phyloP scores from a whole-genome alignment of 306 rosid genomes.

The Lotus japonicus region DNA sequence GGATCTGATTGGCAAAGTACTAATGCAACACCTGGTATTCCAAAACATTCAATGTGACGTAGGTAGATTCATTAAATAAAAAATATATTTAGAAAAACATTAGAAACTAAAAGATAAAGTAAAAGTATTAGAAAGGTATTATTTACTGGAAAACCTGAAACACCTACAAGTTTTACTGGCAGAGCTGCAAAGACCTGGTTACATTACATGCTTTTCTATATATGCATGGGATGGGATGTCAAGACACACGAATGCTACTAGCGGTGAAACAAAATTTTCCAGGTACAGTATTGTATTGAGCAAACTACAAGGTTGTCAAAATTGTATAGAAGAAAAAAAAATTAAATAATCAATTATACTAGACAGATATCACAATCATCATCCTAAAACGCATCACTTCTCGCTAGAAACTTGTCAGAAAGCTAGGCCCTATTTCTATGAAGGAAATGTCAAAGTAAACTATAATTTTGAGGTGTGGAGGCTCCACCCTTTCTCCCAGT shows the following conservation, averaged over 20 bases:
- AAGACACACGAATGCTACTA: neutral
- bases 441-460: neutral
- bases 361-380: neutral
- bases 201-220: neutral
- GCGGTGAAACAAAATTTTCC: neutral
- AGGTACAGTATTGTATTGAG: neutral
- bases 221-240: neutral
- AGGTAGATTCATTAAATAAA: neutral
- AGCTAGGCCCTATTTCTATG: neutral
- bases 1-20: conserved; percentile 89
- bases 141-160: neutral
- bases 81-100: neutral
- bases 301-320: neutral
- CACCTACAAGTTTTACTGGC: neutral
- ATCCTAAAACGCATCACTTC: neutral
- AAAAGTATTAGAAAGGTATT: too few species aligned
- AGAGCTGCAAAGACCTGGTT: neutral
- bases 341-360: neutral
- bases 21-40: conserved; percentile 71
- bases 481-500: neutral
- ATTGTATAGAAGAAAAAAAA: neutral
- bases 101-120: neutral
- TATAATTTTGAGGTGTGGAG: neutral
- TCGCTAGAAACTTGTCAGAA: neutral
- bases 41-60: neutral